These are phyloP conservation scores for Trifolium repens DNA, from an alignment of 306 rosid genomes.

Conservation along the genomic window DNA sequence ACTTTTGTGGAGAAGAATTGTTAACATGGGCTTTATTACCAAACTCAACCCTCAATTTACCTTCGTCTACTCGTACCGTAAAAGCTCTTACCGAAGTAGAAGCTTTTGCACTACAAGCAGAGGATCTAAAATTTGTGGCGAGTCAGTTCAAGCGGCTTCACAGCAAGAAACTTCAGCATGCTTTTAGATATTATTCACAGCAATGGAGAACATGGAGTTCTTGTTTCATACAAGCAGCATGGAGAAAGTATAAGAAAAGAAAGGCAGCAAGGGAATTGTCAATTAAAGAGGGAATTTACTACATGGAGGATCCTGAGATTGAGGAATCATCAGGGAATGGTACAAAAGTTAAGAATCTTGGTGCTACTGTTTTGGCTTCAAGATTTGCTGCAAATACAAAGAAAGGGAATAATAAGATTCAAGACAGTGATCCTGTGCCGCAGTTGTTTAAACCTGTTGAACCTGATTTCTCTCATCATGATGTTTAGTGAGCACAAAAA, in stretches of 20 bases:
- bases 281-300: conserved; percentile 54
- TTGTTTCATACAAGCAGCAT: conserved; percentile 79
- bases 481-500: conserved; percentile 48
- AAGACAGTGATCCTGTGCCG: conserved; percentile 60
- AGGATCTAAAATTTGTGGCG: conserved; percentile 79
- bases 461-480: conserved; percentile 73
- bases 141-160: conserved; percentile 86
- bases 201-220: conserved; percentile 90
- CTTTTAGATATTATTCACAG: conserved; percentile 47
- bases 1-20: conserved; percentile 87
- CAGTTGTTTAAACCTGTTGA: conserved; percentile 85
- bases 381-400: conserved; percentile 76
- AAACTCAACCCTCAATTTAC: conserved; percentile 70
- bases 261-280: conserved; percentile 65
- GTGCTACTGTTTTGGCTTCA: conserved; percentile 74
- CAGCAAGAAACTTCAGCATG: conserved; percentile 66
- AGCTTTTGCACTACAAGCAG: conserved; percentile 81
- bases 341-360: conserved; percentile 47
- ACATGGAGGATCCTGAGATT: conserved; percentile 37
- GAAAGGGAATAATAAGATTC: conserved; percentile 58
- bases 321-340: conserved; percentile 33
- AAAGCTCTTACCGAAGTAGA: conserved; percentile 78
- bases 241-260: conserved; percentile 68
- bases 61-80: conserved; percentile 83
- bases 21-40: conserved; percentile 94